Evolutionary conservation across 345 rosid genomes (phyloP).

Genomic region (Lepidium africanum): DNA sequence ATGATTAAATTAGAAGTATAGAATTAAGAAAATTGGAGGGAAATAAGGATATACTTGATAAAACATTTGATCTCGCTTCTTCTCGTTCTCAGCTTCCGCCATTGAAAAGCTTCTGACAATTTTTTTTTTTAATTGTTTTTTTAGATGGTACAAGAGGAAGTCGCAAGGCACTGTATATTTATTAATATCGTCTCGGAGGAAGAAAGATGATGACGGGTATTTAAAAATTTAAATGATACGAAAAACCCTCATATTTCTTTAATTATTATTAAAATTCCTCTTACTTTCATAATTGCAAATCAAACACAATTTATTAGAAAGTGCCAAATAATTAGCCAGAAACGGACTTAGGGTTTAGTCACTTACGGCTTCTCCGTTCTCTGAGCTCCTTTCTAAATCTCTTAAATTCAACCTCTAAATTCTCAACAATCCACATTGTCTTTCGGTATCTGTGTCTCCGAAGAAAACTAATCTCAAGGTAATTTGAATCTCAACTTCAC

Average conservation of each 20-base stretch:
- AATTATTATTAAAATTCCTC: neutral
- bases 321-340: neutral
- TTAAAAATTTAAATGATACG: neutral
- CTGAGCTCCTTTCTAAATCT: neutral
- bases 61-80: constrained; percentile 23
- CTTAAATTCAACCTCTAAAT: neutral
- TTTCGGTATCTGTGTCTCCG: neutral
- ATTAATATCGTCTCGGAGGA: neutral
- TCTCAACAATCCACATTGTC: neutral
- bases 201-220: neutral
- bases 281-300: neutral
- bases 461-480: neutral
- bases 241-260: neutral
- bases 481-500: neutral
- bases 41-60: constrained; percentile 6
- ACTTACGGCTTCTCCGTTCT: neutral
- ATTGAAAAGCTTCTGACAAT: constrained; percentile 5
- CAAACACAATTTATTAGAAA: neutral
- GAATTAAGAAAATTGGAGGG: neutral
- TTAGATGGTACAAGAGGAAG: neutral
- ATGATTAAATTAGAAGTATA: neutral
- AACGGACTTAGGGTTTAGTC: neutral
- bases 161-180: neutral
- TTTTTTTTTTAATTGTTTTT: neutral
- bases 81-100: constrained; percentile 26